Conservation (phyloP, 179 eudicot genomes). For the Nepenthes alata region DNA sequence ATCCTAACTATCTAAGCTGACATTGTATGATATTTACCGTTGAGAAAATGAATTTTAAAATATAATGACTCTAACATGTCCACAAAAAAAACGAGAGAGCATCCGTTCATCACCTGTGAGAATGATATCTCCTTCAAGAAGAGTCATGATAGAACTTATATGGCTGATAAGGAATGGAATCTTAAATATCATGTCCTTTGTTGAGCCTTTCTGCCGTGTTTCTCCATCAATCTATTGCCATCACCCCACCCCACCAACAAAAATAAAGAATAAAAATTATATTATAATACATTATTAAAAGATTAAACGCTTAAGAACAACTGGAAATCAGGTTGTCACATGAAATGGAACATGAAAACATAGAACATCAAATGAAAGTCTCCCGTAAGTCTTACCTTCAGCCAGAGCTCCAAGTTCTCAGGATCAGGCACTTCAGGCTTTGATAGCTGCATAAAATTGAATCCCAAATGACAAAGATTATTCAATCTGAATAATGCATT, state of each 20-base stretch:
- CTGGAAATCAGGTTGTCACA: neutral
- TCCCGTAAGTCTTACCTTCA: slow-evolving; percentile 38
- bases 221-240: slow-evolving; percentile 77
- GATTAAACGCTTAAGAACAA: no score
- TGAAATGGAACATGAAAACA: neutral
- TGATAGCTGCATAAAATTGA: slow-evolving; percentile 41
- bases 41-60: no score
- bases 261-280: neutral
- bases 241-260: neutral
- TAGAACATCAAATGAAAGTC: neutral
- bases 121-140: slow-evolving; percentile 93
- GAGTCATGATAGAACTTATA: slow-evolving; percentile 83
- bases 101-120: slow-evolving; percentile 50
- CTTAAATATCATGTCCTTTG: slow-evolving; percentile 81
- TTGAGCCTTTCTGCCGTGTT: slow-evolving; percentile 76
- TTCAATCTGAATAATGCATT: no score
- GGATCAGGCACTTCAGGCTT: slow-evolving; percentile 75
- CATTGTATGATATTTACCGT: no score
- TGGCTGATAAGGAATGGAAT: slow-evolving; percentile 87
- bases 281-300: no score
- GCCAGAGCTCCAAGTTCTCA: slow-evolving; percentile 81
- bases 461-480: neutral
- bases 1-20: no score
- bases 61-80: neutral
- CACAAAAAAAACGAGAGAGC: neutral